Conservation (phyloP, 345 rosid species). For the Linum trigynum region DNA sequence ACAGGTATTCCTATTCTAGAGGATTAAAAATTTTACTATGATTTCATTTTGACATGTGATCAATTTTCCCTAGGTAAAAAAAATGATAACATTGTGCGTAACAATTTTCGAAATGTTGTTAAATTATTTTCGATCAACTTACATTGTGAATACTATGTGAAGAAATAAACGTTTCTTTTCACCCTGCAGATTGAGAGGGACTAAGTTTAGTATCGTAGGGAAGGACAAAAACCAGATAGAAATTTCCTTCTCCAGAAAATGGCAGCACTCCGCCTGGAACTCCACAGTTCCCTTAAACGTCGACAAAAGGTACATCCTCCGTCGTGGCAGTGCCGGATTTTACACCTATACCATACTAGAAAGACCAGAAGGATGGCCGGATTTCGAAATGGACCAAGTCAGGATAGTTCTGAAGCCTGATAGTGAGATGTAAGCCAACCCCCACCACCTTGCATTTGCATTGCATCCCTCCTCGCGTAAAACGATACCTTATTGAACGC, state of each 20-base stretch:
- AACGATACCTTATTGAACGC: too few relatives aligned
- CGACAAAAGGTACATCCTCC: constrained; percentile 75
- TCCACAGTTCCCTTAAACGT: constrained; percentile 57
- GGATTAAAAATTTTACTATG: background rate
- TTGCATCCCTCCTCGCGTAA: background rate
- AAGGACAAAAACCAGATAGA: constrained; percentile 48
- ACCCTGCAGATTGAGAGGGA: constrained; percentile 38
- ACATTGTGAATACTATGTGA: too few relatives aligned
- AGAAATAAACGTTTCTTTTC: background rate
- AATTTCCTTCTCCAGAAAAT: constrained; percentile 51
- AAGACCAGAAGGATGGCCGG: constrained; percentile 68
- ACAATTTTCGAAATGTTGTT: too few relatives aligned
- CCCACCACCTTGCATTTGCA: background rate
- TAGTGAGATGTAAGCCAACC: constrained; percentile 31
- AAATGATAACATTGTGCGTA: too few relatives aligned
- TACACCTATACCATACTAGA: constrained; percentile 65
- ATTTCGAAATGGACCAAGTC: constrained; percentile 75
- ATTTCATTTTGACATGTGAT: background rate
- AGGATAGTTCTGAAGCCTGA: constrained; percentile 76
- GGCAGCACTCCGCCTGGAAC: constrained; percentile 31
- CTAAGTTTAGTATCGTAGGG: constrained; percentile 36
- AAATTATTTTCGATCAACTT: too few relatives aligned
- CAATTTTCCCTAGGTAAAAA: background rate
- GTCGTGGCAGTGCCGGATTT: constrained; percentile 60
- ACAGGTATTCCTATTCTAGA: constrained; percentile 30